Evolutionary conservation across 2,329 filamentous ascomycete species (phyloP), one percentile per base, ranked within the genome.

Genomic region (Neonectria ditissima): DNA sequence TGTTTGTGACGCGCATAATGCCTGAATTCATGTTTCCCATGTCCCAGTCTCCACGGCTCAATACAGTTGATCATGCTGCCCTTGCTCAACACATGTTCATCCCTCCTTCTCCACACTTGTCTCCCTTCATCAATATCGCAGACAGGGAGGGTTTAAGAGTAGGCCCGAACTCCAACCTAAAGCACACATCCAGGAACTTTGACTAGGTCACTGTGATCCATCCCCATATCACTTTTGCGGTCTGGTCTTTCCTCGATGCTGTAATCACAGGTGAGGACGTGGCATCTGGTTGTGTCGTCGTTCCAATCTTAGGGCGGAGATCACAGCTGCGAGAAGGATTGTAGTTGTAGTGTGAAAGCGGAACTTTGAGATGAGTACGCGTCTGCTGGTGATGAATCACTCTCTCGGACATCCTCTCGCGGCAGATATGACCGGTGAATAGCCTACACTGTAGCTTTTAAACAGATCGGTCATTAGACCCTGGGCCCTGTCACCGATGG

Each of bases 331-430:
- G 10, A 10, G 14, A 32, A 6, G 24, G 24, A 26, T 26, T 26
- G n/a, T 14, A n/a, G 13, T 53, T 39, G 30, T 41, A 32, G 39
- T 13, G 53, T 32, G 14, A 32, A 10, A 41, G 59, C 54, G 59
- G 59, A 62, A 41, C 59, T 62, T 47, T 18, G 59, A 54, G 50
- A 62, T 58, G 32, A 62, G 59, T 53, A 62, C 59, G 54, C 59
- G 59, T 58, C 48, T 41, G 5, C 47, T 14, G 55, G 30, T 62
- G 41, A 62, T 57, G 59, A 57, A 56, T 45, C 54, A 26, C 24
- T 18, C 10, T 52, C 54, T 37, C 18, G n/a, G n/a, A 16, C 30
- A 18, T 32, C 30, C n/a, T 50, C 32, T 57, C 48, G 9, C 22
- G 43, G 32, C 7, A 13, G 11, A 22, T 13, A 11, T 48, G 43